Percentiles rank a stretch among this genome's conserved stretches.
These are phyloP conservation scores for Epithele typhae DNA, from an alignment of 768 basidiomycete species.

Conservation along the genomic window DNA sequence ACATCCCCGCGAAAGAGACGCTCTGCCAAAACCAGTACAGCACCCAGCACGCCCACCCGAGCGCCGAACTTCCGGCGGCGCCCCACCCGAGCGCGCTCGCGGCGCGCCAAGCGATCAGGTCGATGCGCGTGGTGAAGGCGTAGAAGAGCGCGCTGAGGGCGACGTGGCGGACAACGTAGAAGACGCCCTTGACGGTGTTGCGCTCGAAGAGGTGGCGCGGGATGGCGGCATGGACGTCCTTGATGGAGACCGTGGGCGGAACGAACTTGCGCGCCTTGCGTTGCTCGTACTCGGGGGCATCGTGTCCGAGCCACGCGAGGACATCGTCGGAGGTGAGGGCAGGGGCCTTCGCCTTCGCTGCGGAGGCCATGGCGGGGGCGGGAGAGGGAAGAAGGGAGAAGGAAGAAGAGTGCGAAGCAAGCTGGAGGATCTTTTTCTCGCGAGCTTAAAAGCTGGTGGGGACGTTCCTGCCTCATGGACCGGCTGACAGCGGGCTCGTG, in stretches of 20 bases:
- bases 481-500: too few species aligned
- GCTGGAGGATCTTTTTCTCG: too few species aligned
- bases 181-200: constrained; percentile 39
- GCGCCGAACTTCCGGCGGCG: neutral
- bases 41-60: constrained; percentile 10
- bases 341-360: too few species aligned
- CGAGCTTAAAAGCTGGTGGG: too few species aligned
- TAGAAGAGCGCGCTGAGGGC: constrained; percentile 36
- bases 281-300: constrained; percentile 48
- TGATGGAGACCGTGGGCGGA: constrained; percentile 36
- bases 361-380: too few species aligned
- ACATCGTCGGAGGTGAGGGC: neutral
- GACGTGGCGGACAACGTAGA: constrained; percentile 41
- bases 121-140: constrained; percentile 35
- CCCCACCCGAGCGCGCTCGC: neutral
- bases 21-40: constrained; percentile 26
- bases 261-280: constrained; percentile 36
- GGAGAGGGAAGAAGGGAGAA: too few species aligned
- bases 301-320: constrained; percentile 16
- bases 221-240: constrained; percentile 44
- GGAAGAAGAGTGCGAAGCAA: too few species aligned
- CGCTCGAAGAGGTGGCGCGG: constrained; percentile 43
- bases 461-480: too few species aligned
- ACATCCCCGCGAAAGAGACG: constrained; percentile 19
- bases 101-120: constrained; percentile 5